Percentiles rank a stretch among this genome's conserved stretches.
Evolutionary conservation across 352 stramenopile species (phyloP).

Genomic region (Paralagenidium karlingii): DNA sequence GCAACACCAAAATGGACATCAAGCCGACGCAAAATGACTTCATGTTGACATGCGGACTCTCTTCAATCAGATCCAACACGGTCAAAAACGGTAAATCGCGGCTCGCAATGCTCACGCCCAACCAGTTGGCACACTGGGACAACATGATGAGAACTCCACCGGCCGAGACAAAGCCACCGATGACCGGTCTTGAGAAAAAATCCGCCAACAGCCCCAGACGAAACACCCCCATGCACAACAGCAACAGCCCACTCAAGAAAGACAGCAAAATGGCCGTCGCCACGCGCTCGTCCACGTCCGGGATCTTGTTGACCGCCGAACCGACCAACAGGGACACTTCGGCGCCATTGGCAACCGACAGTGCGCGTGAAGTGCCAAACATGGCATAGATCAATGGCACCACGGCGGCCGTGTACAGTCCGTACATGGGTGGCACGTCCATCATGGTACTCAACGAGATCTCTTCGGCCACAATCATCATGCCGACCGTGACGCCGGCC

Average conservation of each 20-base stretch:
- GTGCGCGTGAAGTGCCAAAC: conserved; percentile 67
- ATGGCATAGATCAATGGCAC: conserved; percentile 80
- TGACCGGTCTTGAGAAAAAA: conserved; percentile 83
- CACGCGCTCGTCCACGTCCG: conserved; percentile 29
- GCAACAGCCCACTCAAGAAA: conserved; percentile 64
- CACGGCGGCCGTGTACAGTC: conserved; percentile 77
- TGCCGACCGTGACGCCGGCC: conserved; percentile 41
- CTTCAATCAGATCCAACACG: conserved; percentile 34
- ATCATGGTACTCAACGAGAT: conserved; percentile 86
- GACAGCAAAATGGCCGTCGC: conserved; percentile 34
- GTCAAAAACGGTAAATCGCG: conserved; percentile 46
- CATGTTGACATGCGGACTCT: conserved; percentile 53
- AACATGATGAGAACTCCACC: conserved; percentile 86
- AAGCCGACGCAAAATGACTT: conserved; percentile 52
- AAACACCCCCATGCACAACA: conserved; percentile 73
- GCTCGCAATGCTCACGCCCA: conserved; percentile 52
- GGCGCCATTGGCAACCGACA: conserved; percentile 71
- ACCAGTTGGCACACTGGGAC: conserved; percentile 78
- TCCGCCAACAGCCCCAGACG: conserved; percentile 73
- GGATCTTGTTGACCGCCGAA: conserved; percentile 52
- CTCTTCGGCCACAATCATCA: conserved; percentile 85
- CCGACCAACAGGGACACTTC: conserved; percentile 43
- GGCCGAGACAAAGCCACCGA: conserved; percentile 84
- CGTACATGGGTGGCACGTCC: conserved; percentile 77
- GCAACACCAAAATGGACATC: conserved; percentile 34